These are phyloP conservation scores for Hypoxylon sp. DNA, from an alignment of 2,329 filamentous ascomycete genomes.

Conservation along the genomic window DNA sequence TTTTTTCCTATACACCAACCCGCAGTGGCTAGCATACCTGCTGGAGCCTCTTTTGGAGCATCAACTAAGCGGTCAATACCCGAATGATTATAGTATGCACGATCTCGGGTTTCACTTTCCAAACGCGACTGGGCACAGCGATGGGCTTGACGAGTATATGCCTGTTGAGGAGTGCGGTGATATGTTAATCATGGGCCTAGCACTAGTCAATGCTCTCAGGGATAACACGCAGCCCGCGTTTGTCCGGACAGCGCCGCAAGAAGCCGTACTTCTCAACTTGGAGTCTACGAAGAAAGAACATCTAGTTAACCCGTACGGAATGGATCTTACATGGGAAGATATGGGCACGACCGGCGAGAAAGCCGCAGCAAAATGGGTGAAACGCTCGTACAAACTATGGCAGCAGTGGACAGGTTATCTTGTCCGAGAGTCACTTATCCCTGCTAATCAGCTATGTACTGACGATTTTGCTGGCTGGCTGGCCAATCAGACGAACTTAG, in stretches of 20 bases:
- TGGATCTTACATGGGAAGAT: conserved; percentile 73
- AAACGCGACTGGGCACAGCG: conserved; percentile 79
- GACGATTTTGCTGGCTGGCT: conserved; percentile 85
- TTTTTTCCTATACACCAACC: conserved; percentile 89
- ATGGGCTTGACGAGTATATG: conserved; percentile 80
- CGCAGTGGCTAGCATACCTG: conserved; percentile 82
- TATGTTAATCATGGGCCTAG: conserved; percentile 83
- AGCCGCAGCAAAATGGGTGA: conserved; percentile 57
- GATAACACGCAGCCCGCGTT: conserved; percentile 72
- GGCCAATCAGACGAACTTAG: conserved; percentile 80
- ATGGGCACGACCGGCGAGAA: conserved; percentile 59
- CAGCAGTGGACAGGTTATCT: conserved; percentile 82
- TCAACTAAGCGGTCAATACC: conserved; percentile 85
- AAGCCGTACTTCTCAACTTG: conserved; percentile 31
- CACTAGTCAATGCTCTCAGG: conserved; percentile 79
- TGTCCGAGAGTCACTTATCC: conserved; percentile 76
- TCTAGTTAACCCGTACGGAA: conserved; percentile 55
- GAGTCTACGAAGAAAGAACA: conserved; percentile 35
- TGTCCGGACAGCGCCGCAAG: conserved; percentile 59
- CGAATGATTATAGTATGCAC: conserved; percentile 84
- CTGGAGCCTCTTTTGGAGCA: conserved; percentile 86
- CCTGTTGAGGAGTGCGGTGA: conserved; percentile 81
- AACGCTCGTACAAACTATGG: conserved; percentile 75
- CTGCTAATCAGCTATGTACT: conserved; percentile 79
- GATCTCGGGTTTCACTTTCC: conserved; percentile 80